Conservation (phyloP, 2,329 filamentous ascomycete species). For the Geoglossum cookeanum region DNA sequence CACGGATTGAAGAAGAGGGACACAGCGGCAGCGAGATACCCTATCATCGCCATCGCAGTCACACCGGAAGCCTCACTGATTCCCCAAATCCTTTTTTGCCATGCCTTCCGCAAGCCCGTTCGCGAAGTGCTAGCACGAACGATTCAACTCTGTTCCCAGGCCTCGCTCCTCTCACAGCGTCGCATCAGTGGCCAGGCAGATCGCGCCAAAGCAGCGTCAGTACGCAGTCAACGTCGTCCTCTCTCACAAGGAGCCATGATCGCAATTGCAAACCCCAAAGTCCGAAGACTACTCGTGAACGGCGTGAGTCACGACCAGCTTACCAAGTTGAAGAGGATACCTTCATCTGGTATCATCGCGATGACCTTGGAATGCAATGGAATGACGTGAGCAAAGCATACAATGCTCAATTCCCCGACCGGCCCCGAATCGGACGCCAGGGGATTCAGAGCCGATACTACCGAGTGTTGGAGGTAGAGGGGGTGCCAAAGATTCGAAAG, state of each 20-base stretch:
- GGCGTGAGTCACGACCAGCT: neutral
- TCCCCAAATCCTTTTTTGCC: neutral
- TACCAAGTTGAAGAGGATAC: conserved; percentile 1
- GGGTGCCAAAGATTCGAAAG: neutral
- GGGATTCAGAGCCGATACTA: conserved; percentile 1
- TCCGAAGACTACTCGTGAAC: neutral
- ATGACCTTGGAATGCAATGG: conserved; percentile 1
- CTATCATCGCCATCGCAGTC: neutral
- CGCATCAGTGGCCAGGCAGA: neutral
- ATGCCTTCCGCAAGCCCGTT: neutral
- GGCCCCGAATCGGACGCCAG: conserved; percentile 1
- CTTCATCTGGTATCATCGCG: conserved; percentile 1
- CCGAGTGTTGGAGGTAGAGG: neutral
- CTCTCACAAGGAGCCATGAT: neutral
- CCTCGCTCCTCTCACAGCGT: neutral
- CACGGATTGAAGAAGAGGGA: neutral
- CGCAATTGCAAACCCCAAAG: neutral
- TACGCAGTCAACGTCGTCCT: neutral
- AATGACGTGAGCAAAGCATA: conserved; percentile 1
- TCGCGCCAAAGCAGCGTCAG: neutral
- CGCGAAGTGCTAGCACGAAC: neutral
- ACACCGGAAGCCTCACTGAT: neutral
- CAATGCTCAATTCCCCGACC: neutral
- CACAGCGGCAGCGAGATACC: neutral
- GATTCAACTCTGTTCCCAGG: neutral